Percentiles rank a stretch among this genome's conserved stretches.
Conservation (phyloP, 176 grass and related monocot genomes). For the Rhipidocladum racemiflorum region DNA sequence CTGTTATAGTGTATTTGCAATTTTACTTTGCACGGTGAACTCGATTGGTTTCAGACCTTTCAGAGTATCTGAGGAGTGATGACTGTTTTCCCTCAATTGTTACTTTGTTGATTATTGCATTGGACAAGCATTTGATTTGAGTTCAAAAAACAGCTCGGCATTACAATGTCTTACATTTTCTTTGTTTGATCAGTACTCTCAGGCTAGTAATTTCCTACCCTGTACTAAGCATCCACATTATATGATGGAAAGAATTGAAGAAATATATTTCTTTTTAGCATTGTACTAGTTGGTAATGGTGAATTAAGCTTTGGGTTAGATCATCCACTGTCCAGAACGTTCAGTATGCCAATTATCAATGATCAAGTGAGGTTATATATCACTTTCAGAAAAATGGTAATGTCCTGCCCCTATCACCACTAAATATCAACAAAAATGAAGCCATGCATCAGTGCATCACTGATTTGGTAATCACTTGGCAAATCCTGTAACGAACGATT, state of each 20-base stretch:
- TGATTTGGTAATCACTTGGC: neutral
- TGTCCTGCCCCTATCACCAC: neutral
- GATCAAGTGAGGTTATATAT: neutral
- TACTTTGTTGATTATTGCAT: slow-evolving; percentile 2
- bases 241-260: neutral
- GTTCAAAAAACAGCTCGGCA: neutral
- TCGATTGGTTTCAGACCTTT: neutral
- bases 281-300: neutral
- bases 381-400: neutral
- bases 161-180: neutral
- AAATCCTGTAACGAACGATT: neutral
- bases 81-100: neutral
- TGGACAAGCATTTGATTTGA: neutral
- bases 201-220: neutral
- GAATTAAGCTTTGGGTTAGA: neutral
- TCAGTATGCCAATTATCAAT: neutral
- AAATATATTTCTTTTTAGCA: neutral
- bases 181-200: neutral
- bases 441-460: neutral
- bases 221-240: neutral
- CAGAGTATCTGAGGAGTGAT: neutral
- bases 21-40: neutral
- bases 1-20: neutral
- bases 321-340: neutral
- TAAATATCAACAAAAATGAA: neutral